Base-by-base conservation (phyloP, 2,329 filamentous ascomycete species). In the Leptosphaerulina australis region DNA sequence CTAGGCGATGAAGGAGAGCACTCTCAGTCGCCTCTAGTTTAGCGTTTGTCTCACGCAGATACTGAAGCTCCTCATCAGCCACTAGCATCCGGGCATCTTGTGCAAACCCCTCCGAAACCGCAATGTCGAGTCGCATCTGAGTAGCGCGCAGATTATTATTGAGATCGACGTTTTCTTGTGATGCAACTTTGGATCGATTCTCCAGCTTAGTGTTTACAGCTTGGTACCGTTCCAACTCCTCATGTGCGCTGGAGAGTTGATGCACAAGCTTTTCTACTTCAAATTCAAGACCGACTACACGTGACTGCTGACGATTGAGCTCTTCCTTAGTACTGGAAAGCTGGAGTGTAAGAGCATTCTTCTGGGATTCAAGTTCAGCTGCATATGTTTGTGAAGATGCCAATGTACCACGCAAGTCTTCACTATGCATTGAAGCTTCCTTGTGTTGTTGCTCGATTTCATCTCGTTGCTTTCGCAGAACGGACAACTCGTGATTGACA, bases 21-120 rank as follows among this genome's bases (percentile, higher is more conserved):
- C 62, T 63, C 41, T 72, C 69, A 7, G 65, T 68, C 24, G 59
- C 39, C 17, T 67, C 63, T 11, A 68, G 57, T 30, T 63, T 58
- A 4, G 50, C 39, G 10, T 69, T 70, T 4, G 63, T 58, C 11
- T 61, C 53, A 15, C 62, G 65, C 15, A 73, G 52, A 7, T 53
- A 50, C 8, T 51, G 39, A 11, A 72, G 52, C 26, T 72, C 64
- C 28, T 63, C 58, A 24, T 72, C 62, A 5, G 64, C 63, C 28
- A 63, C 58, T n/a, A 59, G 49, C 0, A 62, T 46, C 25, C 56
- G 60, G 14, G 58, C 57, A 10, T 56, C 56, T 2, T 69, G 48
- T 12, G 40, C 49, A 2, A 47, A 24, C 24, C 55, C 50, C 48
- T 66, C 63, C 8, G 59, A 59, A 25, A 68, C 58, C 8, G 60